Evolutionary conservation across 768 basidiomycete genomes (phyloP).

Genomic region (Plicaturopsis crispa): DNA sequence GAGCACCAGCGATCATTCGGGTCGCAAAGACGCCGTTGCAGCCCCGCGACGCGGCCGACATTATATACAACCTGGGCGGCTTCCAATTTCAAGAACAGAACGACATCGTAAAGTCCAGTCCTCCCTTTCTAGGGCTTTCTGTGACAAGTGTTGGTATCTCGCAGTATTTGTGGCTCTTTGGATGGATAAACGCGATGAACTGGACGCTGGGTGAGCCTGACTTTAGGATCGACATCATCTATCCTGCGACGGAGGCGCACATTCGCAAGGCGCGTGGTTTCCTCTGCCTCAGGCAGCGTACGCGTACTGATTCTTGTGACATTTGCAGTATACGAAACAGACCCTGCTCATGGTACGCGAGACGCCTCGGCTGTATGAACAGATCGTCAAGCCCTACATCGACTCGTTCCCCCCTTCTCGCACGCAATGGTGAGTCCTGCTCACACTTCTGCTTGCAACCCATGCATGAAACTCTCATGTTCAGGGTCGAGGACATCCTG

Average conservation of each 20-base stretch:
- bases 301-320: not conserved
- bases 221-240: slow-evolving; percentile 78
- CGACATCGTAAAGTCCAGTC: slow-evolving; percentile 49
- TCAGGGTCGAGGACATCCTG: slow-evolving; percentile 83
- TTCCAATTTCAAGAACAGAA: slow-evolving; percentile 48
- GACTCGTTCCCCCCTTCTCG: slow-evolving; percentile 62
- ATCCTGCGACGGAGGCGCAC: slow-evolving; percentile 85
- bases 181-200: slow-evolving; percentile 43
- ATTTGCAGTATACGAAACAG: slow-evolving; percentile 75
- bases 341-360: slow-evolving; percentile 67
- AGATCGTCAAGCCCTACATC: slow-evolving; percentile 75
- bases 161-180: slow-evolving; percentile 80
- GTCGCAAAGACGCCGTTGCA: slow-evolving; percentile 71
- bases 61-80: slow-evolving; percentile 25
- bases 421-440: slow-evolving; percentile 63
- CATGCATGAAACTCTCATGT: not conserved
- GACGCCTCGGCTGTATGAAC: slow-evolving; percentile 69
- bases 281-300: not conserved
- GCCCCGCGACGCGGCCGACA: slow-evolving; percentile 20
- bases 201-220: slow-evolving; percentile 41
- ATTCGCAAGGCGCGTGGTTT: slow-evolving; percentile 58
- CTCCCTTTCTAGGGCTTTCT: not conserved
- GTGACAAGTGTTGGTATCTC: slow-evolving; percentile 1
- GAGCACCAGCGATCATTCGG: slow-evolving; percentile 59
- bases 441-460: not conserved